Evolutionary conservation across 2,329 filamentous ascomycete species (phyloP), one percentile per base, ranked within the genome.

Genomic region (Venturia carpophila): DNA sequence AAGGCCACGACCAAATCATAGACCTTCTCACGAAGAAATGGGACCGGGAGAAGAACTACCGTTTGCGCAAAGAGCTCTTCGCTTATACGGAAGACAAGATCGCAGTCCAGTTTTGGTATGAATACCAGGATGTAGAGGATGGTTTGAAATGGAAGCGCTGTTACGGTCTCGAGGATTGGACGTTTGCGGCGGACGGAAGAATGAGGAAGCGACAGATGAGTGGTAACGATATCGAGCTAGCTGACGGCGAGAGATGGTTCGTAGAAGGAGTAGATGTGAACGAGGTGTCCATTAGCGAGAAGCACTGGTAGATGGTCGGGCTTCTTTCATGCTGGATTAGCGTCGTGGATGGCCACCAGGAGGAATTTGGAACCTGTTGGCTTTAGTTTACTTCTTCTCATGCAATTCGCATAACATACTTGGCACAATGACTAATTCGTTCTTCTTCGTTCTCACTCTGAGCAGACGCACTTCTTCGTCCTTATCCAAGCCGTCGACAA

Each of bases 21-120:
- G 77, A 77, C 1, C 91, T 93, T 69, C 73, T 96, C 63, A 83
- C 81, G 0, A 78, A 83, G 56, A 95, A 95, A 72, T 95, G 90
- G 91, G 76, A 81, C 55, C 83, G 80, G 24, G 91, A 95, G 74
- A 78, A 83, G 55, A 84, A 81, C 19, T 95, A 95, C 71, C 82
- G 83, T 0, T 80, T 96, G 64, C 83, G 91, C 64, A 95, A 96
- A 74, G 91, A 96, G 73, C 79, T 96, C 0, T 96, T 95, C 75
- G 82, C 89, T 0, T 94, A 91, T 71, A 81, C 78, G 0, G 86
- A 87, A 45, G 80, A 93, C 75, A 88, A 85, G 75, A 93, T 92
- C 68, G 91, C 91, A 0, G 91, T 95, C 27, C 90, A 96, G 72
- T 95, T 94, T 74, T 95, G 91, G 91, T 95, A 93, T 71, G 88